A percentile compares a stretch with the other conserved stretches of the same genome.
Evolutionary conservation across 768 basidiomycete genomes (phyloP).

Genomic region (Boletus rufocinnamomeus): DNA sequence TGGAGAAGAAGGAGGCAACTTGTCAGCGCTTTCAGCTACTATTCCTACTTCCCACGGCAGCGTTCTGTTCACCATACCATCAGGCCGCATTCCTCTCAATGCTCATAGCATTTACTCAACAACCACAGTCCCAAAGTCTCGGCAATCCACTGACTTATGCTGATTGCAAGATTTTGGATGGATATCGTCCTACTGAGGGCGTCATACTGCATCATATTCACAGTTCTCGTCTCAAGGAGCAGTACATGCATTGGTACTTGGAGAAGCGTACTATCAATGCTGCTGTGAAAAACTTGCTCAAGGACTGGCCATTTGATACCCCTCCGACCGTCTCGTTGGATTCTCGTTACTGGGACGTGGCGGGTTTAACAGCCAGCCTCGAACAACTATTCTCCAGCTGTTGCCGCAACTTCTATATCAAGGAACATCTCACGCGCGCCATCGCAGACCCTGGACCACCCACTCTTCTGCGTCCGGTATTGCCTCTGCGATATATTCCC

Average conservation of each 20-base stretch:
- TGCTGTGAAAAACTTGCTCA: conserved; percentile 2
- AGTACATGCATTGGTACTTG: background rate
- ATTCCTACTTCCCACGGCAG: conserved; percentile 11
- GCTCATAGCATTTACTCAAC: conserved; percentile 31
- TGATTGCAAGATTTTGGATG: conserved; percentile 11
- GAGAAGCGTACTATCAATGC: background rate
- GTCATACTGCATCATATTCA: background rate
- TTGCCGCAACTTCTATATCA: conserved; percentile 9
- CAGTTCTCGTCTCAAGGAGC: background rate
- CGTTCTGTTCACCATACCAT: conserved; percentile 20
- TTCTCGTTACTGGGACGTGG: background rate
- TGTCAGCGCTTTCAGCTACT: background rate
- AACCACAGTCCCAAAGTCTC: background rate
- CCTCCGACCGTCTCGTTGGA: background rate
- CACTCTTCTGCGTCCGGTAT: too few species aligned
- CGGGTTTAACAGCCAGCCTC: background rate
- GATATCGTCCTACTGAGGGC: conserved; percentile 7
- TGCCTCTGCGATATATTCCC: too few species aligned
- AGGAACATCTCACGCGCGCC: background rate
- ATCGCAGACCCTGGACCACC: background rate
- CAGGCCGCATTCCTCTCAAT: conserved; percentile 24
- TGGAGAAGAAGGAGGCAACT: background rate
- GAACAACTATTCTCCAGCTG: conserved; percentile 4
- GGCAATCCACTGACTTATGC: background rate
- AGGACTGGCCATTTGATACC: conserved; percentile 14